Evolutionary conservation across 768 basidiomycete species (phyloP), one percentile per base, ranked within the genome.

Genomic region (Suillus luteus): DNA sequence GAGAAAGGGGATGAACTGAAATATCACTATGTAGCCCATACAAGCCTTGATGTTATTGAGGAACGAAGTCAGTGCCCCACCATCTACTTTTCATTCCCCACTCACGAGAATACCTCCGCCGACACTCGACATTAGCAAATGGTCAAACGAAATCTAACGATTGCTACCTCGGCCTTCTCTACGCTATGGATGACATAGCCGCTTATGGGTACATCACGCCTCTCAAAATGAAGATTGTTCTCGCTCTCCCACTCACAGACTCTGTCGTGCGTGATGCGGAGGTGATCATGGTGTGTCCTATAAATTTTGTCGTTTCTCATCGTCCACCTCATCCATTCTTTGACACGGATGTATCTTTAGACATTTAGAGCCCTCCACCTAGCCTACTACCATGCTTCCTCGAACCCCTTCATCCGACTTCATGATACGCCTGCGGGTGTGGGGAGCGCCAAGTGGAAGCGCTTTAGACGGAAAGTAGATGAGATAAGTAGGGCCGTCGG

Each of bases 201-300:
- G 92, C 94, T 44, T 96, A 96, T 75, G 95, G 94, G 46, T 96
- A 94, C 76, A 85, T 95, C 58, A 95, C 93, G 11, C 92, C 94
- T 14, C 79, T 93, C 65, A 92, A 90, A 71, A 83, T 95, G 70
- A 95, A 95, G 80, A 93, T 96, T 69, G 83, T 96, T 63, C 72
- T 96, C 60, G 89, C 89, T 1, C 76, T 96, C 59, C 88, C 91
- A 9, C 77, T 95, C 66, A 86, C 91, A 9, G 95, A 96, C 71
- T 82, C 90, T 14, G 85, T 95, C 24, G 86, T 95, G 37, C 85
- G 86, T 44, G 95, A 96, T 72, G 80, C 82, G 31, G 94, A 96
- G 69, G 83, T 96, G 63, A 83, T 85, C 66, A 85, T 84, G 71
- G 94, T 94, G 61, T 66, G 89, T 75, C 40, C 31, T 38, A 27